Evolutionary conservation across 2,329 filamentous ascomycete genomes (phyloP), one percentile per base, ranked within the genome.

Genomic region (Penicillium sp.): DNA sequence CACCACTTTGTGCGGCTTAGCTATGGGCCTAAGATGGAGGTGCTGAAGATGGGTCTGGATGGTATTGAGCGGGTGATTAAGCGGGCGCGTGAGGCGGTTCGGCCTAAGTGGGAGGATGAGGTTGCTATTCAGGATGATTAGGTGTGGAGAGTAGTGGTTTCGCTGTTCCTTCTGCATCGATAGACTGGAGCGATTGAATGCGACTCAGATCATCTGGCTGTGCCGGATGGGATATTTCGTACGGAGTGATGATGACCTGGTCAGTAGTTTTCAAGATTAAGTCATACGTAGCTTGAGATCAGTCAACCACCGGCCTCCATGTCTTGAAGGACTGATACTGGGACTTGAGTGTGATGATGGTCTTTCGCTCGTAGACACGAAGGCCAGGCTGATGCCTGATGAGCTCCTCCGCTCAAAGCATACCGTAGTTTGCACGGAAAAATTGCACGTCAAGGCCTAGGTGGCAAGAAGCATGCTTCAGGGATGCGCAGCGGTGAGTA

Each of bases 1-100:
- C 94, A 98, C 78, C 90, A 95, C 79, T 96, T 94, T 74, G 90
- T 96, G 31, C 85, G 92, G 54, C 84, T 96, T 69, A 92, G 89
- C 57, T 96, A 95, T 72, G 92, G 92, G 0, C 92, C 92, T 3
- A 88, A 84, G 71, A 90, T 94, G 87, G 90, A 93, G 11, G 85
- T 86, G 41, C 79, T 96, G 58, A 87, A 89, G 83, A 87, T 84
- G 78, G 92, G 92, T 37, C 83, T 94, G 62, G 90, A 96, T 73
- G 91, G 89, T 42, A 94, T 96, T 69, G 90, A 96, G 82, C 83
- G 90, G 56, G 89, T 95, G 20, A 83, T 96, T 55, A 86, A 74
- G 34, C 77, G 75, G 20, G 78, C 78, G 34, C 76, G 74, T 28
- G 71, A 76, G 61, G 35, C 62, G 22, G 67, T 65, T 15, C 54